Evolutionary conservation across 2,329 filamentous ascomycete genomes (phyloP).

Genomic region (Tolypocladium guangdongense): DNA sequence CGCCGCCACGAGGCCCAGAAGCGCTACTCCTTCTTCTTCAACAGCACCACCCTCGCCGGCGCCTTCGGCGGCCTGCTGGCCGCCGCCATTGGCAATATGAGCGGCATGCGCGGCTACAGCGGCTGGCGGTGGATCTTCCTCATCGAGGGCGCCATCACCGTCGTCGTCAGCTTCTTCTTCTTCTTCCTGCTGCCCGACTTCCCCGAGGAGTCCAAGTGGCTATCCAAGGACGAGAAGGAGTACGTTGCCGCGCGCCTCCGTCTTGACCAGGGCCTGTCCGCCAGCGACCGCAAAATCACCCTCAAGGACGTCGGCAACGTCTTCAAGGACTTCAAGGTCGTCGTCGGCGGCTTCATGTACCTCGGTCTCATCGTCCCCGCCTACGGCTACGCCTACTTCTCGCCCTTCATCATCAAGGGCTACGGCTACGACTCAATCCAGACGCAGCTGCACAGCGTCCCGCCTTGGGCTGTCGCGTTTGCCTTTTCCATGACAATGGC

Average conservation of each 20-base stretch:
- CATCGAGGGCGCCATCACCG: slow-evolving; percentile 57
- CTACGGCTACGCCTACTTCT: slow-evolving; percentile 70
- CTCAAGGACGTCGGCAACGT: slow-evolving; percentile 48
- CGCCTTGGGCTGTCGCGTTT: slow-evolving; percentile 59
- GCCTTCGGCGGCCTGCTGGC: slow-evolving; percentile 83
- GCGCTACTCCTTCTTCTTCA: slow-evolving; percentile 90
- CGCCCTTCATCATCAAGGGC: slow-evolving; percentile 57
- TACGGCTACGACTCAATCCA: slow-evolving; percentile 51
- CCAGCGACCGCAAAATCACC: slow-evolving; percentile 49
- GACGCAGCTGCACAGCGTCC: slow-evolving; percentile 47
- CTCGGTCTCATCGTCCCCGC: slow-evolving; percentile 69
- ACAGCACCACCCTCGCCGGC: slow-evolving; percentile 65
- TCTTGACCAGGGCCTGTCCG: slow-evolving; percentile 58
- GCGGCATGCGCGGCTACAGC: slow-evolving; percentile 52
- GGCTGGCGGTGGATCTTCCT: slow-evolving; percentile 84
- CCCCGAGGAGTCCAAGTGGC: slow-evolving; percentile 64
- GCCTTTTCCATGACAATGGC: slow-evolving; percentile 69
- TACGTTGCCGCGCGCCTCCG: slow-evolving; percentile 57
- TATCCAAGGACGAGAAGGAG: slow-evolving; percentile 55
- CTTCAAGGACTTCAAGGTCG: slow-evolving; percentile 64
- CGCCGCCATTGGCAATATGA: slow-evolving; percentile 82
- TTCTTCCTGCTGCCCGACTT: slow-evolving; percentile 65
- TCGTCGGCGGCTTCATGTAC: slow-evolving; percentile 71
- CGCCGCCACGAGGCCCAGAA: slow-evolving; percentile 78
- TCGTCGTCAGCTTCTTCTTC: slow-evolving; percentile 48